Conservation (phyloP, 495 filamentous ascomycete genomes). For the Coniosporium apollinis region DNA sequence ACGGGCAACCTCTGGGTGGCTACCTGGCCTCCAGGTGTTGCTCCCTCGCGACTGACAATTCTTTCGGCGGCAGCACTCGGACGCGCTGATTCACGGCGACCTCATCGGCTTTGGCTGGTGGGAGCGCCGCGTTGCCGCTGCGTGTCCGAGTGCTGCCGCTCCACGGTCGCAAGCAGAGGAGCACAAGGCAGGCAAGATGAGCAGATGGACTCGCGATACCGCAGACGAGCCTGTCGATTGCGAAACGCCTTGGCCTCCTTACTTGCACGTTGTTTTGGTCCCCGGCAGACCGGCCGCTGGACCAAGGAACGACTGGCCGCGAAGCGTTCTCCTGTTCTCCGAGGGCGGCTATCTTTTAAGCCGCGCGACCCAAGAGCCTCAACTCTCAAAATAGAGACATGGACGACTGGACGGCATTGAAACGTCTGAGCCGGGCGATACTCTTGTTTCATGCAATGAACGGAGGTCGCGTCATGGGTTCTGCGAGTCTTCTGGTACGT, state of each 20-base stretch:
- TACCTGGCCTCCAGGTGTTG: too few species aligned
- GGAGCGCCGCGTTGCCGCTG: too few species aligned
- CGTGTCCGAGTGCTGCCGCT: too few species aligned
- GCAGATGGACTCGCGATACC: background rate
- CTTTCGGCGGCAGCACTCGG: too few species aligned
- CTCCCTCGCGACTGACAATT: too few species aligned
- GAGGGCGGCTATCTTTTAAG: background rate
- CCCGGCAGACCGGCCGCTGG: background rate
- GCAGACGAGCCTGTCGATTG: background rate
- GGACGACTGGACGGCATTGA: conserved; percentile 2
- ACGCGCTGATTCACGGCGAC: too few species aligned
- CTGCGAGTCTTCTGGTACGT: conserved; percentile 1
- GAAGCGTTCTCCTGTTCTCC: background rate
- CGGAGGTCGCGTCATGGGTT: background rate
- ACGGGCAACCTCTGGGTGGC: too few species aligned
- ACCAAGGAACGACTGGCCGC: background rate
- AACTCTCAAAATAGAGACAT: conserved; percentile 4
- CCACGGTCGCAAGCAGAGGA: too few species aligned
- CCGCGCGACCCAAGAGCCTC: background rate
- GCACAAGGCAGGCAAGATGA: too few species aligned
- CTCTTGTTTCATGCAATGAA: conserved; percentile 3
- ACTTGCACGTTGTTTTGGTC: background rate
- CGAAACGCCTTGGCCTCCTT: too few species aligned
- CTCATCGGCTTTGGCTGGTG: too few species aligned
- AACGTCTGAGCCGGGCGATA: background rate